Evolutionary conservation across 225 moss, liverwort and hornwort genomes (phyloP), one percentile per base, ranked within the genome.

Genomic region (Physcomitrellopsis africana): DNA sequence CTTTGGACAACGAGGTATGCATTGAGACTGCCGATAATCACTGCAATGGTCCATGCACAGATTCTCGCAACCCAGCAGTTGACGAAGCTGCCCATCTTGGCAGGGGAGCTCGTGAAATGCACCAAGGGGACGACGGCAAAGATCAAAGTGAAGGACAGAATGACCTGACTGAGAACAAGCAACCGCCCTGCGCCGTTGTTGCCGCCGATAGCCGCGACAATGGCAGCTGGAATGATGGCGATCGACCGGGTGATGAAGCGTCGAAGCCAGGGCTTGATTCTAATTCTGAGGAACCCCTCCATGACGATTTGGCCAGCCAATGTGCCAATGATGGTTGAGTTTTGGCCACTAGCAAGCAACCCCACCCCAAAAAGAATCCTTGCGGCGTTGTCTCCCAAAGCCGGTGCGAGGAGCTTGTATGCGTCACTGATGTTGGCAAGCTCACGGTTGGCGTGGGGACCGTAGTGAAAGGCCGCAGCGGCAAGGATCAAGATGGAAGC

Each of bases 81-180:
- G 41, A 85, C 88, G 19, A 88, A 88, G 63, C 82, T 88, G 20
- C 96, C 96, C 96, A 96, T 96, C 81, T 96, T 96, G 9, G 87
- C 87, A 6, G 75, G 83, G 20, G 93, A 93, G 83, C 84, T 87
- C 1, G 93, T 96, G 86, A 96, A 89, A 41, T 96, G 96, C 65
- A 96, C 96, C 81, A 96, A 60, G 0, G 96, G 96, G 47, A 96
- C 87, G 12, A 96, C 89, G 7, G 96, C 93, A 72, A 96, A 96
- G 60, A 93, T 88, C 60, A 96, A 72, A 16, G 93, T 94, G 72
- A 96, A 84, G 7, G 92, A 92, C 56, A 96, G 73, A 58, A 96
- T 86, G 72, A 96, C 96, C 56, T 96, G 96, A 63, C 93, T 96
- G 55, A 96, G 80, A 9, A 96, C 93, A 9, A 96, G 82, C 17